Base-by-base conservation (phyloP, 73 alveolate genomes). In the Blepharisma stoltei region DNA sequence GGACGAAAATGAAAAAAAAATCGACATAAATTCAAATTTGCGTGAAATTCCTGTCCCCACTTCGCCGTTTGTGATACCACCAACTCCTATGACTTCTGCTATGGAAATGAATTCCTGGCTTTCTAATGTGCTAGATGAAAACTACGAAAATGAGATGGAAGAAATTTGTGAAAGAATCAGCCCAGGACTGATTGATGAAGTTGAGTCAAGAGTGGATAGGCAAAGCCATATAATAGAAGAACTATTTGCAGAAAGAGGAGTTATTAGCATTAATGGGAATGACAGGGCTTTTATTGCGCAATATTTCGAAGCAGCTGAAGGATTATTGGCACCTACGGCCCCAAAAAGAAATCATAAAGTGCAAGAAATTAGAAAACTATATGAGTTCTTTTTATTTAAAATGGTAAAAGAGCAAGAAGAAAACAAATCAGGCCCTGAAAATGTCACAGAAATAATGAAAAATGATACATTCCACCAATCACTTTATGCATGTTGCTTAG, bases 401-500 rank as follows among this genome's bases (percentile, higher is more conserved):
- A 71, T 87, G 65, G 49, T 87, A 23, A 38, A 18, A 38, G 50
- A 60, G 50, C 91, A 87, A 81, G 44, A 20, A 7, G 67, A 8
- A 45, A 53, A 37, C 41, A 6, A 7, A 76, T 8, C 50, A 52
- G 41, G 65, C 38, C 52, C 54, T 60, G 71, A 77, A 25, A 78
- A 20, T 18, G 52, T 83, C 45, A 48, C 76, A 54, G 27, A n/a
- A 55, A 67, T 32, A 32, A 32, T 32, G 41, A 32, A 32, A 32
- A 32, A 60, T 44, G 82, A 55, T 14, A 65, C 47, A 27, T 87
- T 84, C 70, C 32, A 46, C 60, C 43, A 48, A 67, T 46, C 82
- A 47, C 80, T 83, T 23, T 77, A 75, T 43, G 80, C 82, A 7
- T 84, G 92, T 48, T 85, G 88, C 32, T 21, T 79, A 6, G 92